These are phyloP conservation scores for Dorcoceras hygrometricum DNA, from an alignment of 257 asterid species.

Conservation along the genomic window DNA sequence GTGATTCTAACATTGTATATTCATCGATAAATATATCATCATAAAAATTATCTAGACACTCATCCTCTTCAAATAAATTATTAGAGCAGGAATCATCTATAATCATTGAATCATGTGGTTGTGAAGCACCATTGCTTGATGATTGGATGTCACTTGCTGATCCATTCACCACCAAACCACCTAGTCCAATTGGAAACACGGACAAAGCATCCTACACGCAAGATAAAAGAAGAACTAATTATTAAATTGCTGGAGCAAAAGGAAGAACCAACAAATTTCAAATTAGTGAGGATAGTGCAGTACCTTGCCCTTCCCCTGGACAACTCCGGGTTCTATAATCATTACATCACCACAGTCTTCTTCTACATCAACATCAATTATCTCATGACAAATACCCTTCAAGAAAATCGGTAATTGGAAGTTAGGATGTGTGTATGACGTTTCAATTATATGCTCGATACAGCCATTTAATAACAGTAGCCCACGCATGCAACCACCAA, in stretches of 20 bases:
- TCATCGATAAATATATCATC: constrained; percentile 52
- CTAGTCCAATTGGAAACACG: constrained; percentile 29
- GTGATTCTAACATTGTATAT: constrained; percentile 45
- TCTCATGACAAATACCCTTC: constrained; percentile 59
- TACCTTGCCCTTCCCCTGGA: constrained; percentile 70
- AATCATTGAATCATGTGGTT: constrained; percentile 30
- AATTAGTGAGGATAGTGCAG: constrained; percentile 15
- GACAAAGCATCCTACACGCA: constrained; percentile 43
- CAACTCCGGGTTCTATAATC: constrained; percentile 33
- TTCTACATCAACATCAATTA: constrained; percentile 74
- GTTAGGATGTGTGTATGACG: constrained; percentile 21
- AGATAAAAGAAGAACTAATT: constrained; percentile 17
- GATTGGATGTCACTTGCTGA: constrained; percentile 31
- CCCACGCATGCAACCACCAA: not conserved
- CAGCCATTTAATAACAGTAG: not conserved
- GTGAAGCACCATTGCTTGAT: constrained; percentile 30
- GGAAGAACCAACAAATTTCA: not conserved
- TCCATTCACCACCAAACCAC: constrained; percentile 34
- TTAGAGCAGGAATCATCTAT: constrained; percentile 44
- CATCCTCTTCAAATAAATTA: constrained; percentile 49
- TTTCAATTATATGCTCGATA: not conserved
- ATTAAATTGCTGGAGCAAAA: not conserved
- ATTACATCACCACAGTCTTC: constrained; percentile 47
- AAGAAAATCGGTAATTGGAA: constrained; percentile 21
- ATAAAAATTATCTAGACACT: constrained; percentile 45